Evolutionary conservation across 208 protist species (phyloP), one percentile per base, ranked within the genome.

Genomic region (Phytomonas sp.): DNA sequence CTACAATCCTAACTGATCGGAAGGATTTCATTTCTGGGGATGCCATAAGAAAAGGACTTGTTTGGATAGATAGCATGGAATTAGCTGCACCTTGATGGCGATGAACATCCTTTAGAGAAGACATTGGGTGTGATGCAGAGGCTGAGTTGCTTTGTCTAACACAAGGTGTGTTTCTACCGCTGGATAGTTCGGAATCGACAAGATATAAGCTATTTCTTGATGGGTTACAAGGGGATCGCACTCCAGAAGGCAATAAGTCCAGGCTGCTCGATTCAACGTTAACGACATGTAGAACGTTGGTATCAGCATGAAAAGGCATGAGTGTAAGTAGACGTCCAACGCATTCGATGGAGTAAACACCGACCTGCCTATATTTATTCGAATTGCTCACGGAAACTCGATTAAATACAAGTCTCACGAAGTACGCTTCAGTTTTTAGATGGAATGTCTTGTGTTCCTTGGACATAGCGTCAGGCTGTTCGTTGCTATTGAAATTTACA

Each of bases 371-470:
- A 29, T 79, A 75, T 16, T 64, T 69, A 67, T 97, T 97, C 37
- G 83, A 70, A 64, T 73, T 71, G 69, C 94, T 94, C 52, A 72
- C 72, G 66, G 93, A 89, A 8, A 89, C 87, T 0, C 70, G 52
- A 64, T 87, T 70, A 74, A 97, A 89, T 14, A 96, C 77, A 3
- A 97, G 79, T 67, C 93, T 94, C n/a, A 97, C 40, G 68, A 92
- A 94, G 65, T 94, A 93, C 8, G 91, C 89, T 71, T 84, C 76
- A 0, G 81, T 85, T 30, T 90, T 79, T 8, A 97, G 70, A 71
- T 97, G 87, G 5, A 97, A 86, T 7, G 91, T 97, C 67, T 96
- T 97, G 45, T 88, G 82, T 73, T 97, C 93, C 67, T 92, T 91
- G n/a, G 82, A 78, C 37, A 78, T 79, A 79, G 85, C 92, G 23